Percentiles rank a stretch among this genome's conserved stretches.
phyloP scores from a whole-genome alignment of 371 early-diverging fungal species.

The Blakeslea trispora region DNA sequence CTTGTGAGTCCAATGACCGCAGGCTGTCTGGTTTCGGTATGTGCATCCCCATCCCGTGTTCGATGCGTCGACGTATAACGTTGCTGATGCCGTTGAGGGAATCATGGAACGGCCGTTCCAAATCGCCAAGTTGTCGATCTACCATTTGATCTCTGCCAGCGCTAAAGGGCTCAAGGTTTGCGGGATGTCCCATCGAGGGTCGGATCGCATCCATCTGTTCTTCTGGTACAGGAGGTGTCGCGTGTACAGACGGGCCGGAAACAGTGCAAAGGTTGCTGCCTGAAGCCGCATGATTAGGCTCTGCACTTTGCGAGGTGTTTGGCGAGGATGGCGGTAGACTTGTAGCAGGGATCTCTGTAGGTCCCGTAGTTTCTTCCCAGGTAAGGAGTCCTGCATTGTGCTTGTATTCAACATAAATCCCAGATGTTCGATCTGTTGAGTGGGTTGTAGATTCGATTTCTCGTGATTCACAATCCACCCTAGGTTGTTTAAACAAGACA shows the following conservation, averaged over 20 bases:
- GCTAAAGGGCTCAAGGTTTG: too few species aligned
- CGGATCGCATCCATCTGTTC: conserved; percentile 11
- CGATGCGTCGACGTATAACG: too few species aligned
- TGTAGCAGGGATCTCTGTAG: conserved; percentile 19
- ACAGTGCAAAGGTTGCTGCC: conserved; percentile 18
- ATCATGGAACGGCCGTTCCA: too few species aligned
- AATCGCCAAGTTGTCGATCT: too few species aligned
- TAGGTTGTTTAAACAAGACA: conserved; percentile 17
- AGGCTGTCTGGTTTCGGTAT: too few species aligned
- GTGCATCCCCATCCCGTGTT: too few species aligned
- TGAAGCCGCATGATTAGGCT: too few species aligned
- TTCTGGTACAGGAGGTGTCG: conserved; percentile 15
- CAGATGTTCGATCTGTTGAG: conserved; percentile 19
- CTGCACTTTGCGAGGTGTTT: conserved; percentile 17
- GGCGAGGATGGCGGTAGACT: conserved; percentile 2
- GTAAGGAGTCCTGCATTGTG: conserved; percentile 3
- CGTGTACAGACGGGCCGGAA: conserved; percentile 19
- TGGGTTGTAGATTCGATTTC: conserved; percentile 15
- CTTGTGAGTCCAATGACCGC: too few species aligned
- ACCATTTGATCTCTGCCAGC: too few species aligned
- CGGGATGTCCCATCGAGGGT: conserved; percentile 16
- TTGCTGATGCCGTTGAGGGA: too few species aligned
- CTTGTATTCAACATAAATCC: conserved; percentile 13
- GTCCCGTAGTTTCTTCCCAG: conserved; percentile 22
- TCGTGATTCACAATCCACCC: conserved; percentile 21